Evolutionary conservation across 148 eudicot genomes (phyloP), one percentile per base, ranked within the genome.

Genomic region (Rhododendron simsii): DNA sequence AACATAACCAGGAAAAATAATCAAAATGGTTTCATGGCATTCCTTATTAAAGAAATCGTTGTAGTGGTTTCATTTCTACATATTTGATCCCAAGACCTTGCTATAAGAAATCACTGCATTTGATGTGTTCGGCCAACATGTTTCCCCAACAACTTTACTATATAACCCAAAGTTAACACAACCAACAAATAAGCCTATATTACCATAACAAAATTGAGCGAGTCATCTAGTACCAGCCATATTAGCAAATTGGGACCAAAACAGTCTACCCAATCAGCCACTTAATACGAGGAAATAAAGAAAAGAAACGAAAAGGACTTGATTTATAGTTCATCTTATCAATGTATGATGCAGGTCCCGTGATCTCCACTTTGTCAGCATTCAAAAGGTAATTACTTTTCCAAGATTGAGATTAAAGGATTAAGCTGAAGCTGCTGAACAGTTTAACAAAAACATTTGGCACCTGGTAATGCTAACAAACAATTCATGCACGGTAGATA

Each of bases 381-480:
- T 41, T 41, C 45, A 76, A 28, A 76, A 76, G 77, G 35, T 21
- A 39, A 20, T 76, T 76, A 23, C 21, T 76, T 76, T 73, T 73
- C 37, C 77, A 39, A 76, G 48, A 33, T 73, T 5, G 20, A 37
- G 50, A 76, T 76, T 13, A 76, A 39, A 18, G 20, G 80, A 37
- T 76, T 5, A 39, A 16, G 7, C 5, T 76, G 80, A 6, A 76
- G 57, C 57, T 51, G 14, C 57, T 51, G 45, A 51, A 51, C 15
- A 51, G 57, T 51, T 15, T 51, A 76, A 37, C 6, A 3, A 37
- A 37, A 76, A 76, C 48, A 76, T 76, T 76, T 76, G 48, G 48
- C 47, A 76, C 44, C 47, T 76, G 80, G 48, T 76, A 37, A 76
- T 39, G 80, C 47, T 39, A 76, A 76, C 77, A 73, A 73, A 73